Percentiles rank a stretch among this genome's conserved stretches.
These are phyloP conservation scores for Talaromyces sp. DNA, from an alignment of 2,329 filamentous ascomycete species.

Conservation along the genomic window DNA sequence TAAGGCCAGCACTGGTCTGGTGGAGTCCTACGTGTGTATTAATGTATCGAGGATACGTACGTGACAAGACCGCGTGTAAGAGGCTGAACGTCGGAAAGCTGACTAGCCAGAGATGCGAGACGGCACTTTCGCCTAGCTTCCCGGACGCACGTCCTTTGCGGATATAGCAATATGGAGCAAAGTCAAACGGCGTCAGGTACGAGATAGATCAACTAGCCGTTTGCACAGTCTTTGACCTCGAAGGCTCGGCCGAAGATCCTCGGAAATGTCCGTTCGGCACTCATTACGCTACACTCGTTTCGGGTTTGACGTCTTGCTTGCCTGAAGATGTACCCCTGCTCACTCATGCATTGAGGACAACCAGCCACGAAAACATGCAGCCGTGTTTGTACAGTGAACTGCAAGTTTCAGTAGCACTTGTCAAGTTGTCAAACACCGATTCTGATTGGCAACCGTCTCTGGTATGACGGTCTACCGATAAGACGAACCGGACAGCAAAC, in stretches of 20 bases:
- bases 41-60: neutral
- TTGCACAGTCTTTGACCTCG: neutral
- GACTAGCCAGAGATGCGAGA: neutral
- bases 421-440: neutral
- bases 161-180: constrained; percentile 8
- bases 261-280: neutral
- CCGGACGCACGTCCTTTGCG: constrained; percentile 13
- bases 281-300: neutral
- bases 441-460: neutral
- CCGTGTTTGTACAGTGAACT: neutral
- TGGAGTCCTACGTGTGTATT: neutral
- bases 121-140: constrained; percentile 15
- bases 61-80: constrained; percentile 7
- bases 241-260: neutral
- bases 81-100: constrained; percentile 3
- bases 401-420: neutral
- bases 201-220: neutral
- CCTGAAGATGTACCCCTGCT: neutral
- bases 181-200: constrained; percentile 11
- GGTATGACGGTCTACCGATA: neutral
- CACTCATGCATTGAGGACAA: constrained; percentile 6
- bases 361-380: neutral
- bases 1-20: neutral
- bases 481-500: neutral
- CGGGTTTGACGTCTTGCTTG: neutral